Evolutionary conservation across 73 alveolate genomes (phyloP).

Genomic region (Paramecium octaurelia): DNA sequence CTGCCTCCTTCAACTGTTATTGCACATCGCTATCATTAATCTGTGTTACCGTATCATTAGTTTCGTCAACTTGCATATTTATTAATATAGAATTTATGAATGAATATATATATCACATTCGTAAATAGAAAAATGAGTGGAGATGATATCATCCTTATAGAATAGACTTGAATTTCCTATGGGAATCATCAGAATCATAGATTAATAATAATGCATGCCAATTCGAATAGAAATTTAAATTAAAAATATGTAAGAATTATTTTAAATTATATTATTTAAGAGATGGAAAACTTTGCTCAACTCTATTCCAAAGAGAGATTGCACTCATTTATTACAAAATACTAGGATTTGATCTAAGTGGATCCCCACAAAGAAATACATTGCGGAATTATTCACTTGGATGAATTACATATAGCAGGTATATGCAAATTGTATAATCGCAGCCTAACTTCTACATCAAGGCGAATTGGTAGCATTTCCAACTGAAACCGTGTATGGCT

Average conservation of each 20-base stretch:
- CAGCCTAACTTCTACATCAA: constrained; percentile 70
- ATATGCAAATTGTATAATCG: not conserved
- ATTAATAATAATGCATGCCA: not conserved
- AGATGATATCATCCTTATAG: not conserved
- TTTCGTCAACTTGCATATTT: not conserved
- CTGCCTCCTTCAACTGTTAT: not conserved
- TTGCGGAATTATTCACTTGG: not conserved
- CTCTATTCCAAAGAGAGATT: not conserved
- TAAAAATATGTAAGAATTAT: not conserved
- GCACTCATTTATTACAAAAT: not conserved
- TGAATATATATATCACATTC: not conserved
- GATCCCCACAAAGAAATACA: not conserved
- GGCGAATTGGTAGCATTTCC: constrained; percentile 93
- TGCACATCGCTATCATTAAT: not conserved
- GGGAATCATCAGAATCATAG: not conserved
- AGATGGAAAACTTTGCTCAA: not conserved
- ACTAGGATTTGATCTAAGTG: not conserved
- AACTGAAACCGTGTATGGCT: constrained; percentile 98
- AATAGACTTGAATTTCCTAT: not conserved
- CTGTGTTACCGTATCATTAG: not conserved
- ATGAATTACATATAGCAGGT: constrained; percentile 30
- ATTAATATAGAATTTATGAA: not conserved
- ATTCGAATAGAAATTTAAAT: not conserved
- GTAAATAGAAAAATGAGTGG: not conserved
- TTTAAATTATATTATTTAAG: not conserved